Percentiles rank a stretch among this genome's conserved stretches.
These are phyloP conservation scores for Vaccinium vitisidaea DNA, from an alignment of 148 eudicot genomes.

Conservation along the genomic window DNA sequence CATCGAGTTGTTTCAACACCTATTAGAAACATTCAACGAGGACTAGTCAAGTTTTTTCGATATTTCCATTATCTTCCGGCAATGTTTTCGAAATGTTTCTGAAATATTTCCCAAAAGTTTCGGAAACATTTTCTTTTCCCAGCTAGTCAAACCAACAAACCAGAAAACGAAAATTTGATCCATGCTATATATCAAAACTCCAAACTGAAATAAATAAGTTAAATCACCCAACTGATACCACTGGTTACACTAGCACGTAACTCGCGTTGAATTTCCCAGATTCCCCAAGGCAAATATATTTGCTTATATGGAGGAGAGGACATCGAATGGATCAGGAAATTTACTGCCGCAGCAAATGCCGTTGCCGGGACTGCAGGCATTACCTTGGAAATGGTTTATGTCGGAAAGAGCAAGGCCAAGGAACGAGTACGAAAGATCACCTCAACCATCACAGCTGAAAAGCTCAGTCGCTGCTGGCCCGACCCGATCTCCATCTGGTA, in stretches of 20 bases:
- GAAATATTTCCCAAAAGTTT: neutral
- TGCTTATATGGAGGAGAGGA: slow-evolving; percentile 90
- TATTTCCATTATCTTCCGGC: neutral
- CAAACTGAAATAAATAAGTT: neutral
- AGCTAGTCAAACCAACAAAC: neutral
- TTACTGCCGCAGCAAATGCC: slow-evolving; percentile 38
- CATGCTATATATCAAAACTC: neutral
- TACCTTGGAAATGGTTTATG: slow-evolving; percentile 63
- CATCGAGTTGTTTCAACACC: neutral
- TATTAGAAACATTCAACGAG: neutral
- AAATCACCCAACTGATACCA: neutral
- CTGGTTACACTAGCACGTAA: neutral
- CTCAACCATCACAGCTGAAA: slow-evolving; percentile 27
- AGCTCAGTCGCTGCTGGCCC: slow-evolving; percentile 42
- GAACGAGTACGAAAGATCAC: slow-evolving; percentile 45
- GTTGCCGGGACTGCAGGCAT: slow-evolving; percentile 40
- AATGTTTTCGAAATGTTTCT: neutral
- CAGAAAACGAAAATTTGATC: neutral
- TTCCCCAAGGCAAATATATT: slow-evolving; percentile 42
- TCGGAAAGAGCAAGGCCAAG: slow-evolving; percentile 64
- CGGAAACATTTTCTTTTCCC: neutral
- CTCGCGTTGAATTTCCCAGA: slow-evolving; percentile 26
- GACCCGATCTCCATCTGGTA: slow-evolving; percentile 59
- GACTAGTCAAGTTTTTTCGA: neutral
- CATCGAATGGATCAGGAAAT: slow-evolving; percentile 60